Evolutionary conservation across 2,329 filamentous ascomycete species (phyloP), one percentile per base, ranked within the genome.

Genomic region (Ophiostoma novo-ulmi): DNA sequence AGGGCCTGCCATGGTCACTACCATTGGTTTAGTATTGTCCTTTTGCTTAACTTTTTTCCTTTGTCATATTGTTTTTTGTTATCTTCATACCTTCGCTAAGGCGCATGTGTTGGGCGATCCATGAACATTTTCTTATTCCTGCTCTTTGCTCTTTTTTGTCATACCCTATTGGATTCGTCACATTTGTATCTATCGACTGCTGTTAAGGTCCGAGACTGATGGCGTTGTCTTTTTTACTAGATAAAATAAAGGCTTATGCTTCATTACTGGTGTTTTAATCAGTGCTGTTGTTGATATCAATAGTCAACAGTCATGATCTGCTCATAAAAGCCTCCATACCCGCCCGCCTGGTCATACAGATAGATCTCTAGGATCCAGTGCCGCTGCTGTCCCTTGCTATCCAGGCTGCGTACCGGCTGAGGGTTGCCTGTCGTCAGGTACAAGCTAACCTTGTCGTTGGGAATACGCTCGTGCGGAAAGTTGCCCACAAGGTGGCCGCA

Each of bases 341-440:
- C 65, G 22, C 65, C 65, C 52, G 17, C 31, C n/a, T 68, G 39
- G 58, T 71, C 66, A 22, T 41, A 58, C 52, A 70, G 39, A n/a
- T 68, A 68, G 14, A 70, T 68, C 41, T 68, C 70, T 31, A 70
- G 65, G n/a, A 70, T 70, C 69, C 69, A 70, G 66, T 70, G 66
- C 26, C 69, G 69, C 66, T 70, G 22, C 52, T 52, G 65, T 20
- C 69, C 69, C 48, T 70, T 64, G 17, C 41, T 67, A 26, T 68
- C 58, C 20, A 68, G 52, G 20, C 39, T 64, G 20, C 69, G 65
- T 26, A 70, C 35, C 13, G 69, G 66, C 48, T 26, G 6, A 4
- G 44, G 26, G 55, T 70, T 70, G 38, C 66, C 66, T 8, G 26
- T 63, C 5, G 69, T 68, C 52, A 70, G 61, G 55, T 70, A 70